A percentile compares a stretch with the other conserved stretches of the same genome.
Conservation (phyloP, 352 stramenopile genomes). For the Plasmopara viticola region DNA sequence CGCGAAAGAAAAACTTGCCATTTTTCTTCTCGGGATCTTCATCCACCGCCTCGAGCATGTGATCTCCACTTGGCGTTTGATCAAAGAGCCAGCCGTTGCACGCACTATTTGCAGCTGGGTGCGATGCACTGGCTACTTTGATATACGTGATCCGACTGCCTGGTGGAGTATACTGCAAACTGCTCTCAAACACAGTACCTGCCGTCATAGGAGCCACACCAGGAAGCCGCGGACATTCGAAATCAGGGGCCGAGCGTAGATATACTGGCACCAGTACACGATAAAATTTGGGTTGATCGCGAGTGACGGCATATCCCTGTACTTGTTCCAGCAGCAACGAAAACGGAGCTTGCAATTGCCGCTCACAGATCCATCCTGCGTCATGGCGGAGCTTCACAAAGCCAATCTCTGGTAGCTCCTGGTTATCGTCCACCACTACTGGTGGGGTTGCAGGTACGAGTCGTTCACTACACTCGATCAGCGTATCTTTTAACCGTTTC, state of each 20-base stretch:
- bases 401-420: conserved; percentile 36
- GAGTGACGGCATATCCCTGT: conserved; percentile 60
- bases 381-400: conserved; percentile 81
- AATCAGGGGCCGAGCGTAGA: conserved; percentile 64
- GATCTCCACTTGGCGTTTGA: conserved; percentile 52
- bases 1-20: conserved; percentile 77
- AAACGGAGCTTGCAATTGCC: conserved; percentile 40
- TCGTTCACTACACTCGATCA: conserved; percentile 76
- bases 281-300: conserved; percentile 70
- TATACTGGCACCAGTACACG: conserved; percentile 61
- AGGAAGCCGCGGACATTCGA: conserved; percentile 66
- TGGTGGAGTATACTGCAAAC: conserved; percentile 69
- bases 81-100: conserved; percentile 66
- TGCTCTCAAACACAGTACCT: conserved; percentile 74
- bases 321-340: conserved; percentile 57
- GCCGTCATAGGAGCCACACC: conserved; percentile 54
- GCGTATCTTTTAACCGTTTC: conserved; percentile 59
- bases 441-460: conserved; percentile 38
- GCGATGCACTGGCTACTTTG: conserved; percentile 58
- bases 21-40: conserved; percentile 74
- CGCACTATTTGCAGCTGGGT: conserved; percentile 27
- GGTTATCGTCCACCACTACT: conserved; percentile 6
- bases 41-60: conserved; percentile 61
- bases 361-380: conserved; percentile 74
- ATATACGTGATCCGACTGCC: conserved; percentile 75